Evolutionary conservation across 2,329 filamentous ascomycete species (phyloP).

Genomic region (Xenoacremonium recifei): DNA sequence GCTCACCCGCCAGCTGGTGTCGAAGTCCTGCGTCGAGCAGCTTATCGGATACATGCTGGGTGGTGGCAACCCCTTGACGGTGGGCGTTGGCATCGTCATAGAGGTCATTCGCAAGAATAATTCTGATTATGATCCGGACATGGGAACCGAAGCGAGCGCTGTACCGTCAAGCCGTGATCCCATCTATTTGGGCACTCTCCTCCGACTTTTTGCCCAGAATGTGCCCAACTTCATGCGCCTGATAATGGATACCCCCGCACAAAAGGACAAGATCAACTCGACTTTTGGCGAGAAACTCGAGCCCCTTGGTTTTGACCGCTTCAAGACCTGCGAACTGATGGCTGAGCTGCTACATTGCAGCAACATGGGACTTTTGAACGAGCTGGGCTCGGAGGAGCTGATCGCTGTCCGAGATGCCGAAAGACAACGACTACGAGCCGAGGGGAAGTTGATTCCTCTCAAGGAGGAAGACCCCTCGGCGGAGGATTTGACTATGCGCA

Average conservation of each 20-base stretch:
- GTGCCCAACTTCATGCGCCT: slow-evolving; percentile 93
- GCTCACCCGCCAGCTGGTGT: slow-evolving; percentile 91
- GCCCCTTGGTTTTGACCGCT: slow-evolving; percentile 92
- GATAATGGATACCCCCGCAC: slow-evolving; percentile 74
- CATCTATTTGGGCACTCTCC: slow-evolving; percentile 88
- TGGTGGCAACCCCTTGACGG: slow-evolving; percentile 90
- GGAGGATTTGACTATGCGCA: slow-evolving; percentile 63
- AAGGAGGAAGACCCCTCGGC: slow-evolving; percentile 37
- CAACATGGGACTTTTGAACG: slow-evolving; percentile 96
- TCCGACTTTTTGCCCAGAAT: slow-evolving; percentile 84
- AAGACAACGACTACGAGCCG: slow-evolving; percentile 72
- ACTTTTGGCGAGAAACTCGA: slow-evolving; percentile 92
- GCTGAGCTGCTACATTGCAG: slow-evolving; percentile 95
- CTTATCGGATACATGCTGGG: slow-evolving; percentile 90
- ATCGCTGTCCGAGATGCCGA: slow-evolving; percentile 78
- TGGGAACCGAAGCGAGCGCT: slow-evolving; percentile 75
- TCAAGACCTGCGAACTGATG: slow-evolving; percentile 99
- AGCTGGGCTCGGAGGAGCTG: slow-evolving; percentile 83
- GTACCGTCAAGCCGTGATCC: slow-evolving; percentile 84
- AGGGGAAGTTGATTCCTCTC: slow-evolving; percentile 64
- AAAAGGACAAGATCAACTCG: slow-evolving; percentile 73
- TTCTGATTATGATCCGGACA: slow-evolving; percentile 95
- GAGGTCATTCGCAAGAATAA: slow-evolving; percentile 99
- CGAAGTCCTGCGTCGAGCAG: slow-evolving; percentile 75
- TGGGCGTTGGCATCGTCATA: slow-evolving; percentile 95